Evolutionary conservation across 2,329 filamentous ascomycete genomes (phyloP), one percentile per base, ranked within the genome.

Genomic region (Dothideomycetes sp.): DNA sequence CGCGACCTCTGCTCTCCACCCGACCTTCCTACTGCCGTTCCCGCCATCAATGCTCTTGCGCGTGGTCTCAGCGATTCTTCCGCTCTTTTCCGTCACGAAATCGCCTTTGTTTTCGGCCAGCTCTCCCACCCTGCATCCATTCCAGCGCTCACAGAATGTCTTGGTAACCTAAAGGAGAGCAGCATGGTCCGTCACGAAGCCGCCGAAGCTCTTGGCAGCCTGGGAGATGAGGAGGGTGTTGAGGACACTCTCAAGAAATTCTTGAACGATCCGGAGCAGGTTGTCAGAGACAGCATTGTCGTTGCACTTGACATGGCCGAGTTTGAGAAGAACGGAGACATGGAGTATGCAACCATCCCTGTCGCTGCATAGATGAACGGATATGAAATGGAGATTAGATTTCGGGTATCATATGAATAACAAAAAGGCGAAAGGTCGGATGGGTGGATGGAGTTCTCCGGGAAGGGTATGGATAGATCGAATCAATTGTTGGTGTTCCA

Each of bases 111-210:
- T 11, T 98, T 98, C 53, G 91, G 91, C 41, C 91, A 98, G 63
- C 72, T 98, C 38, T 87, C 84, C 41, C 91, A 98, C 58, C 91
- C 91, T 1, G 89, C 89, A n/a, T 94, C 87, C 1, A 95, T 98
- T 51, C 88, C 91, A 4, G 85, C 85, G 45, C 74, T 98, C 44
- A 82, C 82, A 12, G 77, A 76, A 37, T 79, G 84, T 1, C 70
- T 98, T 45, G 82, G 82, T 53, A 73, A 98, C 60, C 67, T 75
- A 34, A 70, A 84, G 41, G 91, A 98, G 66, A 82, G 78, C 17
- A 87, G 88, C 55, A 98, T 98, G 91, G 91, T 98, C 43, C 80
- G 91, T 43, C 91, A 98, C 58, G 91, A 98, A 65, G 93, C 91
- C 34, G 91, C 93, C 1, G 91, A 98, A 67, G 91, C 91, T 17